phyloP scores from a whole-genome alignment of 805 yeast species.

The Ogataea ganodermae region DNA sequence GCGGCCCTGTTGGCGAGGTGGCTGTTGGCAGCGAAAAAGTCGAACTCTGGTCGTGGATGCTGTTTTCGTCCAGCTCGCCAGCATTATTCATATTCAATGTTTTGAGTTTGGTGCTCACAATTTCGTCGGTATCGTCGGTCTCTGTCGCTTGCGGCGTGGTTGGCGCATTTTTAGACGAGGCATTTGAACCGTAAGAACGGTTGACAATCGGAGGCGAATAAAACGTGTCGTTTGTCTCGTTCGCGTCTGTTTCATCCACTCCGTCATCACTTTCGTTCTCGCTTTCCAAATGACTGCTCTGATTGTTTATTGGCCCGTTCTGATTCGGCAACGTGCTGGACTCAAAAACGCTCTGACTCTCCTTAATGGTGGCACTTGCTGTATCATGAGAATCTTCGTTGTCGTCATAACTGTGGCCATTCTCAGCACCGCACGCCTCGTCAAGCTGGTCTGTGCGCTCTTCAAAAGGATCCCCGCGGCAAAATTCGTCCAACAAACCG shows the following conservation, averaged over 20 bases:
- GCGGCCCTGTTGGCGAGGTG: constrained; percentile 8
- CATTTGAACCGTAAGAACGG: constrained; percentile 11
- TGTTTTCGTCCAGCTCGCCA: neutral
- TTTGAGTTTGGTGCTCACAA: neutral
- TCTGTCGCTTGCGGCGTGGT: neutral
- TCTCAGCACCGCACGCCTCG: neutral
- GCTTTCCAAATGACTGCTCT: neutral
- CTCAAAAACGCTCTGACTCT: constrained; percentile 1
- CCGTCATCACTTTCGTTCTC: neutral
- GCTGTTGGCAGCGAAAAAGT: constrained; percentile 28
- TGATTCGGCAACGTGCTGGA: neutral
- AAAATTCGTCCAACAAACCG: constrained; percentile 33
- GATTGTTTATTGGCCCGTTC: neutral
- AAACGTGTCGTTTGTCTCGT: constrained; percentile 23
- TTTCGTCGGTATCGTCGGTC: neutral
- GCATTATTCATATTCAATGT: constrained; percentile 1
- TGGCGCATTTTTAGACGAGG: neutral
- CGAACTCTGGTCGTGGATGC: constrained; percentile 17
- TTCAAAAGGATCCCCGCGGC: constrained; percentile 16
- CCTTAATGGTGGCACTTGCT: neutral
- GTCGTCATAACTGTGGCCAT: constrained; percentile 1
- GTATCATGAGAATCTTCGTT: constrained; percentile 3
- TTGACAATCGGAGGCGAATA: constrained; percentile 25
- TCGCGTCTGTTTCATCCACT: constrained; percentile 14
- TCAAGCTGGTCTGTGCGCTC: neutral